A percentile compares a stretch with the other conserved stretches of the same genome.
Evolutionary conservation across 441 rosid genomes (phyloP).

Genomic region (Gossypium lobatum): DNA sequence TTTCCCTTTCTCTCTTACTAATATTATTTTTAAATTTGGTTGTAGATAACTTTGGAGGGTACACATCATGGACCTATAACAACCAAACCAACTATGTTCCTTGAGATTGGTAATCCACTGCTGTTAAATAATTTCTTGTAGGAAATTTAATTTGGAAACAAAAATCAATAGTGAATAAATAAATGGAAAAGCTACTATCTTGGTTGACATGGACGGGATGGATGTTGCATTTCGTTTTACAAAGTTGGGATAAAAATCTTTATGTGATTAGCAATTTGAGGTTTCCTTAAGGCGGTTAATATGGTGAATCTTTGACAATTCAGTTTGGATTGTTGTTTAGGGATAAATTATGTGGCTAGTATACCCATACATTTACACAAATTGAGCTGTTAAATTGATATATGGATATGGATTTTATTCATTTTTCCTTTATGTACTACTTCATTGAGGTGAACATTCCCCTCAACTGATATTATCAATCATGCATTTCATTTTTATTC

Average conservation of each 20-base stretch:
- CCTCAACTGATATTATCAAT: background rate
- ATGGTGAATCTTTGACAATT: background rate
- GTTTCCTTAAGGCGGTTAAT: background rate
- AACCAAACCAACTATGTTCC: conserved; percentile 67
- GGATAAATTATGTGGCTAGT: background rate
- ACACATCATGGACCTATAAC: conserved; percentile 86
- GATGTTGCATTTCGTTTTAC: background rate
- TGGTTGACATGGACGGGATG: background rate
- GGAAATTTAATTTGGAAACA: background rate
- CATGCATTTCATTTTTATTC: background rate
- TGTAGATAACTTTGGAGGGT: conserved; percentile 76
- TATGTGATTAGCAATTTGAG: background rate
- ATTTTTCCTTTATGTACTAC: background rate
- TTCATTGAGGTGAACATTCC: background rate
- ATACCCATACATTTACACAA: background rate
- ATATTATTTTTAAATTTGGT: background rate
- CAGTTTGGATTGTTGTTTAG: background rate
- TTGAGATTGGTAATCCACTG: conserved; percentile 55
- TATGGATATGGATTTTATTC: background rate
- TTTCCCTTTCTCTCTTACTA: background rate
- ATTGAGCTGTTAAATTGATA: background rate
- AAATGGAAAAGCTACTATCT: background rate
- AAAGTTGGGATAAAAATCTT: background rate
- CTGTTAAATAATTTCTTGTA: background rate
- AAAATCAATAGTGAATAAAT: background rate